These are phyloP conservation scores for Moringa oleifera DNA, from an alignment of 345 rosid species.

Conservation along the genomic window DNA sequence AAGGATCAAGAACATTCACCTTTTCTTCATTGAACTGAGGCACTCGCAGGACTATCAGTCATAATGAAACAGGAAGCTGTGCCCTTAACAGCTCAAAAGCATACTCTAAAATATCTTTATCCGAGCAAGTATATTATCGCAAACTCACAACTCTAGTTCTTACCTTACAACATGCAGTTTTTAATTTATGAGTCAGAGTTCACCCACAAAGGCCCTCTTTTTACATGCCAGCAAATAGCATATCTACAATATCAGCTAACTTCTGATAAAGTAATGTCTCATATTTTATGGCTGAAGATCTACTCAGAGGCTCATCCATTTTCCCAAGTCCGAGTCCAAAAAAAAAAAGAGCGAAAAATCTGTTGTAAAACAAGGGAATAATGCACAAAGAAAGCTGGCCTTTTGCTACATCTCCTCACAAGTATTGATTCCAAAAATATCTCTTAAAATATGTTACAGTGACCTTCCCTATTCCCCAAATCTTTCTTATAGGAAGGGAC, in stretches of 20 bases:
- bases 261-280: constrained; percentile 54
- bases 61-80: constrained; percentile 82
- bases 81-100: constrained; percentile 76
- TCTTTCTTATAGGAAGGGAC: constrained; percentile 89
- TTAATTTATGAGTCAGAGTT: constrained; percentile 81
- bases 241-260: constrained; percentile 83
- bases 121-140: constrained; percentile 52
- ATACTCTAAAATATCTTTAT: constrained; percentile 60
- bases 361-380: constrained; percentile 69
- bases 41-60: constrained; percentile 79
- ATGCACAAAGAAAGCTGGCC: constrained; percentile 68
- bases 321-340: constrained; percentile 89
- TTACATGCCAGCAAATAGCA: constrained; percentile 71
- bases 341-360: constrained; percentile 84
- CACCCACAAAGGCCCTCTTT: constrained; percentile 74
- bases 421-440: constrained; percentile 65
- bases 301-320: constrained; percentile 59
- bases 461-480: constrained; percentile 95
- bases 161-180: constrained; percentile 93
- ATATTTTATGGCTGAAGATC: constrained; percentile 61
- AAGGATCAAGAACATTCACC: constrained; percentile 43
- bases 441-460: constrained; percentile 74
- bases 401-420: constrained; percentile 80
- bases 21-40: constrained; percentile 73
- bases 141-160: constrained; percentile 73